Evolutionary conservation across 208 protist species (phyloP).

Genomic region (Trypanosoma boissoni): DNA sequence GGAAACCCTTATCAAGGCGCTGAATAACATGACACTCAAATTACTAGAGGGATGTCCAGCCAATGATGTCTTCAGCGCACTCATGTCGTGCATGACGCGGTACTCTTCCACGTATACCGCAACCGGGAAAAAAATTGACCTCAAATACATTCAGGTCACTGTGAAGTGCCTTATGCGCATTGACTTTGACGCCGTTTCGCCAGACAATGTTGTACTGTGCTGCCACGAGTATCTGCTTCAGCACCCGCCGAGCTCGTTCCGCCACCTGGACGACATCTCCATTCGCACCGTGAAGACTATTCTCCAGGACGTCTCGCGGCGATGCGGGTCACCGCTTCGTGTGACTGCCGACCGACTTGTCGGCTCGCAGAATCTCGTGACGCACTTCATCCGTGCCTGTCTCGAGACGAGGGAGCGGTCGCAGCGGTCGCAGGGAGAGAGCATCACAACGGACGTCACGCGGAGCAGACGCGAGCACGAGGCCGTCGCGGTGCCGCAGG

Average conservation of each 20-base stretch:
- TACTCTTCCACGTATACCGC: conserved; percentile 80
- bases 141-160: conserved; percentile 89
- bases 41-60: conserved; percentile 60
- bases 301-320: conserved; percentile 62
- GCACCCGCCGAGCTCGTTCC: conserved; percentile 86
- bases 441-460: too few species aligned
- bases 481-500: too few species aligned
- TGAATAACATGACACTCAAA: conserved; percentile 80
- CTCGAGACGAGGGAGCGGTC: conserved; percentile 49
- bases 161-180: conserved; percentile 88
- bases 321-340: conserved; percentile 48
- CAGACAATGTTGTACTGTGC: conserved; percentile 77
- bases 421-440: neutral
- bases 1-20: conserved; percentile 65
- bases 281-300: conserved; percentile 90
- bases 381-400: conserved; percentile 86
- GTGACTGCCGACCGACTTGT: conserved; percentile 49
- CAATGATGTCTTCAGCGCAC: conserved; percentile 80
- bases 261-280: conserved; percentile 77
- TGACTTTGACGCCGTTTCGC: conserved; percentile 46
- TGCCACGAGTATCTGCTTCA: conserved; percentile 87
- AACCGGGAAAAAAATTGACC: conserved; percentile 54
- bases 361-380: conserved; percentile 75
- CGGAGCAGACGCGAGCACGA: too few species aligned
- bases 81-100: conserved; percentile 74